Evolutionary conservation across 1,284 basidiomycete species (phyloP).

Genomic region (Hymenochaete sp.): DNA sequence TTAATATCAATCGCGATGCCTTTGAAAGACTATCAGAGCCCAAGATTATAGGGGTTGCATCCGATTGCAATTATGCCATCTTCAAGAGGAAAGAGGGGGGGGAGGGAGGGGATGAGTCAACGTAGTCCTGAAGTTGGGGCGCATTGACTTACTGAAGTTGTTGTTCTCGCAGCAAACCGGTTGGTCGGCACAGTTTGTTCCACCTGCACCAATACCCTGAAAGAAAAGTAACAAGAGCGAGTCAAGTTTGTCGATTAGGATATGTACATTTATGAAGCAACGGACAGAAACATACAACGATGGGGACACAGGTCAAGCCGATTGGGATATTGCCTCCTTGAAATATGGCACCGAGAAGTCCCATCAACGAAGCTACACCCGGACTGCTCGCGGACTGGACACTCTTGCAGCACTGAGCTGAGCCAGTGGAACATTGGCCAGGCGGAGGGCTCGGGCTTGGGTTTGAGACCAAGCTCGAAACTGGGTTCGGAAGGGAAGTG

Average conservation of each 20-base stretch:
- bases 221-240: background rate
- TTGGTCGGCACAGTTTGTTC: slow-evolving; percentile 1
- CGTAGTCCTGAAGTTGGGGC: background rate
- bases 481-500: too few species aligned
- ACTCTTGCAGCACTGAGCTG: slow-evolving; percentile 14
- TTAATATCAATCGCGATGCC: background rate
- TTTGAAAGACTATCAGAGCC: slow-evolving; percentile 3
- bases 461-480: slow-evolving; percentile 13
- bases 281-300: slow-evolving; percentile 14
- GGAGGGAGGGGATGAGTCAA: too few species aligned
- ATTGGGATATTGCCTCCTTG: slow-evolving; percentile 17
- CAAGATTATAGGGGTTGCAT: slow-evolving; percentile 9
- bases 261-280: background rate
- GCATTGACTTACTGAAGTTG: slow-evolving; percentile 11
- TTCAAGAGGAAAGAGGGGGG: background rate
- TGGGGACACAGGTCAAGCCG: slow-evolving; percentile 19
- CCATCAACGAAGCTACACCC: background rate
- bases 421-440: slow-evolving; percentile 10
- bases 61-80: slow-evolving; percentile 12
- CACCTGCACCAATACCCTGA: slow-evolving; percentile 8
- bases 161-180: slow-evolving; percentile 14
- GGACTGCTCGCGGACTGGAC: slow-evolving; percentile 1
- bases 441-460: background rate
- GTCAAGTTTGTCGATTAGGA: background rate
- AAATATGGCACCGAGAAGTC: slow-evolving; percentile 16